Evolutionary conservation across 495 filamentous ascomycete genomes (phyloP).

Genomic region (Rhypophila decipiens): DNA sequence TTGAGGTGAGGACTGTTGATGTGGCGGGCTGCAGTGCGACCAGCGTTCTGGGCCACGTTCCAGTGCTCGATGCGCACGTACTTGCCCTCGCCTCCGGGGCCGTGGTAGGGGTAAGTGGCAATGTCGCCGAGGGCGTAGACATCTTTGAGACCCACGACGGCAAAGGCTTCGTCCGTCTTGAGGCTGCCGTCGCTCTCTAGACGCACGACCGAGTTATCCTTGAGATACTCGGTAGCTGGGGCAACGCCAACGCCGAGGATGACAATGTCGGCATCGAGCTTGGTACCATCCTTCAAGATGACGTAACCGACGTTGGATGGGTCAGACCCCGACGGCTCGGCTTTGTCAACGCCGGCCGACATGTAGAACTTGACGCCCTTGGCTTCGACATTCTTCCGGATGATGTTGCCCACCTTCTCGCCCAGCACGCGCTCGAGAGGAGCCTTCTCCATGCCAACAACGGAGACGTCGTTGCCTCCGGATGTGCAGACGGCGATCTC

Average conservation of each 20-base stretch:
- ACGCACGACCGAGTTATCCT: slow-evolving; percentile 55
- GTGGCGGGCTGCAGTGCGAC: slow-evolving; percentile 65
- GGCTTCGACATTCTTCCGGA: slow-evolving; percentile 70
- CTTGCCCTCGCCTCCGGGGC: slow-evolving; percentile 69
- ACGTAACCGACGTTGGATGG: slow-evolving; percentile 70
- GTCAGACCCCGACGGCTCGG: slow-evolving; percentile 58
- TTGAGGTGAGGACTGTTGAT: slow-evolving; percentile 58
- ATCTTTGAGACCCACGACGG: slow-evolving; percentile 62
- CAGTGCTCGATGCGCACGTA: slow-evolving; percentile 84
- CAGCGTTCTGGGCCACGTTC: slow-evolving; percentile 94
- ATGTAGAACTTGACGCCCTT: slow-evolving; percentile 85
- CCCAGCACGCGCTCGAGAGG: slow-evolving; percentile 89
- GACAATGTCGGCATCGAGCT: slow-evolving; percentile 80
- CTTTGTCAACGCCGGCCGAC: slow-evolving; percentile 72
- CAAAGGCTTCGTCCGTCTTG: slow-evolving; percentile 68
- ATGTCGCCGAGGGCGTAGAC: slow-evolving; percentile 97
- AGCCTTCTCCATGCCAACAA: slow-evolving; percentile 85
- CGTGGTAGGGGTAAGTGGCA: slow-evolving; percentile 88
- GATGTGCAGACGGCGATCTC: slow-evolving; percentile 76
- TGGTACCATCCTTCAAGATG: slow-evolving; percentile 77
- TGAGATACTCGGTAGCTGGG: slow-evolving; percentile 82
- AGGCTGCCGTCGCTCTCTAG: slow-evolving; percentile 79
- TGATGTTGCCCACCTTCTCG: slow-evolving; percentile 68
- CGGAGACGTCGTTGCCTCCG: slow-evolving; percentile 72
- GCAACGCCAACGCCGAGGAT: slow-evolving; percentile 84